These are phyloP conservation scores for Euphorbia celastroides DNA, from an alignment of 441 rosid species.

Conservation along the genomic window DNA sequence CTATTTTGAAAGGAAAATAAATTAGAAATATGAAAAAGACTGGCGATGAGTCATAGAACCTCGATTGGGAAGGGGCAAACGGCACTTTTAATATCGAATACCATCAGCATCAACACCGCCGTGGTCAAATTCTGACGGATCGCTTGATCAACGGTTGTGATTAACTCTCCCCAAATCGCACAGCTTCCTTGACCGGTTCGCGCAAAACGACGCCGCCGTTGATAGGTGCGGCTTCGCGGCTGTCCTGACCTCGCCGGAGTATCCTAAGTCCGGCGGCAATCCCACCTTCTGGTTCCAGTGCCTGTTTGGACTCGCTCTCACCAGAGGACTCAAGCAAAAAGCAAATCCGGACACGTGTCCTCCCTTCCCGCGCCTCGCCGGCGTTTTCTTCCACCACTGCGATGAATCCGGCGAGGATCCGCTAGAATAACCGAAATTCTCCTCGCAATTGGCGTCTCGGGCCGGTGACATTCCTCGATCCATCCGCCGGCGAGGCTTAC, in stretches of 20 bases:
- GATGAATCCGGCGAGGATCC: constrained; percentile 36
- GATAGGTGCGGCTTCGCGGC: constrained; percentile 56
- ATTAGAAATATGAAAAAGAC: neutral
- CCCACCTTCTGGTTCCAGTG: constrained; percentile 55
- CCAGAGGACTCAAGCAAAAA: constrained; percentile 81
- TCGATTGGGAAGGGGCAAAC: constrained; percentile 27
- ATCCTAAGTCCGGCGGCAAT: constrained; percentile 36
- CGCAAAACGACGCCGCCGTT: constrained; percentile 58
- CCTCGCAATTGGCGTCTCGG: constrained; percentile 24
- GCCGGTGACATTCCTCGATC: constrained; percentile 60
- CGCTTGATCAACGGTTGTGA: constrained; percentile 45
- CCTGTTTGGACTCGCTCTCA: constrained; percentile 72
- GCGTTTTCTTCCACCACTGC: constrained; percentile 32
- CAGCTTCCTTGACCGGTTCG: constrained; percentile 78
- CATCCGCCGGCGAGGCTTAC: constrained; percentile 12
- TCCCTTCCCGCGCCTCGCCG: constrained; percentile 33
- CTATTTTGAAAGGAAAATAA: neutral
- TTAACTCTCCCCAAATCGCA: constrained; percentile 67
- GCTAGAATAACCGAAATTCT: constrained; percentile 27
- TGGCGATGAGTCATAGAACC: neutral
- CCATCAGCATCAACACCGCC: neutral
- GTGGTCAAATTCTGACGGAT: constrained; percentile 28
- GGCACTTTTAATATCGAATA: constrained; percentile 18
- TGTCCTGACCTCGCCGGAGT: constrained; percentile 36
- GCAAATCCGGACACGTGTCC: constrained; percentile 44